phyloP scores from a whole-genome alignment of 768 basidiomycete species.

The Gyrodon lividus region DNA sequence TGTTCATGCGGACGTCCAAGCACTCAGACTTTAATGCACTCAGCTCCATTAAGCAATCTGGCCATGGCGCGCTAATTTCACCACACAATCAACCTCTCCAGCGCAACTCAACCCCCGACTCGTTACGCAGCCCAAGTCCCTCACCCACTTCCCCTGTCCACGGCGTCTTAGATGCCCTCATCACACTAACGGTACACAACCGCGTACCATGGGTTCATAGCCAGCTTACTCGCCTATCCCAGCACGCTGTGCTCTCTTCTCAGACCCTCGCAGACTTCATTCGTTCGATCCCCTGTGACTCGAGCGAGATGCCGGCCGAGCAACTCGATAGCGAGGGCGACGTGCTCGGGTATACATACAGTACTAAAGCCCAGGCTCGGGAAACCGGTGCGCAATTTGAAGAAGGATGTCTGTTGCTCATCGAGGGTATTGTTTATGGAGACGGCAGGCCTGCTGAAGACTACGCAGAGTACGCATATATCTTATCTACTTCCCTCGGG shows the following conservation, averaged over 20 bases:
- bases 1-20: slow-evolving; percentile 63
- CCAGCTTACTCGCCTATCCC: slow-evolving; percentile 59
- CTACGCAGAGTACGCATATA: slow-evolving; percentile 55
- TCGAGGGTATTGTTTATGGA: slow-evolving; percentile 61
- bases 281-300: slow-evolving; percentile 58
- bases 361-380: slow-evolving; percentile 7
- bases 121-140: not conserved
- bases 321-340: slow-evolving; percentile 31
- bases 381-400: slow-evolving; percentile 4
- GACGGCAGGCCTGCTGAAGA: slow-evolving; percentile 47
- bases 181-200: slow-evolving; percentile 61
- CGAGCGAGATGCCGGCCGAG: slow-evolving; percentile 52
- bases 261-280: slow-evolving; percentile 69
- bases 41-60: slow-evolving; percentile 24
- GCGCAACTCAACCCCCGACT: not conserved
- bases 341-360: slow-evolving; percentile 33
- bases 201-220: slow-evolving; percentile 61
- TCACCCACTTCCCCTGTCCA: not conserved
- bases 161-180: slow-evolving; percentile 40
- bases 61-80: slow-evolving; percentile 33
- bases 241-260: slow-evolving; percentile 67
- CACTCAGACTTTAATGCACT: slow-evolving; percentile 67
- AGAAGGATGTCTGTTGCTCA: slow-evolving; percentile 52
- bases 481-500: not conserved
- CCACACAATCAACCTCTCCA: not conserved